A percentile compares a stretch with the other conserved stretches of the same genome.
phyloP scores from a whole-genome alignment of 345 rosid genomes.

The Eucalyptus polybractea region DNA sequence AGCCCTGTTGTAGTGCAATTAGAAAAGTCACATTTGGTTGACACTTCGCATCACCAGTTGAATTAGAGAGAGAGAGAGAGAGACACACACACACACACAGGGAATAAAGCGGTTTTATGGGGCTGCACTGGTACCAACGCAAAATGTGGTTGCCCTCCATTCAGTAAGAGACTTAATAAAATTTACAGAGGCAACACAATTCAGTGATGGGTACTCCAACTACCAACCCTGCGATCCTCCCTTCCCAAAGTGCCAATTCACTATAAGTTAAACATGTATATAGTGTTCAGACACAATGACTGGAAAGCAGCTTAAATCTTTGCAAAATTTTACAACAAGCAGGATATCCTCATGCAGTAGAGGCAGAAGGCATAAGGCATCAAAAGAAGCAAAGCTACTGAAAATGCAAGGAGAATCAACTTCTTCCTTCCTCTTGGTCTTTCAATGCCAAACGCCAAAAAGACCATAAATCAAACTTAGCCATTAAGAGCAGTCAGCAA shows the following conservation, averaged over 20 bases:
- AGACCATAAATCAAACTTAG: neutral
- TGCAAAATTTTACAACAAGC: neutral
- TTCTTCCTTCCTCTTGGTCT: neutral
- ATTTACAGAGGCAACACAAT: neutral
- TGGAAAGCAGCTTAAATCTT: neutral
- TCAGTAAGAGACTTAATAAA: neutral
- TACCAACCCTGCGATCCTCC: neutral
- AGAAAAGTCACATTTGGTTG: neutral
- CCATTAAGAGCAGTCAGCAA: neutral
- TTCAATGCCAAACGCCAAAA: neutral
- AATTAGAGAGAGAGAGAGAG: neutral
- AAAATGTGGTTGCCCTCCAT: neutral
- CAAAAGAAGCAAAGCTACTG: neutral
- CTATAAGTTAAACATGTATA: neutral
- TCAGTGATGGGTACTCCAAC: neutral
- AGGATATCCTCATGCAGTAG: neutral
- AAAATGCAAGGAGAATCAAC: neutral
- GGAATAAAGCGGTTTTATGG: neutral
- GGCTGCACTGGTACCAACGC: neutral
- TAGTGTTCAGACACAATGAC: neutral
- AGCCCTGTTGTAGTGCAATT: neutral
- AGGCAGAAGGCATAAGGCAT: neutral
- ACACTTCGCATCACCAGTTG: neutral
- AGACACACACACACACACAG: neutral
- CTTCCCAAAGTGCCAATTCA: neutral